Evolutionary conservation across 2,329 filamentous ascomycete genomes (phyloP).

Genomic region (Orbilia brochopaga): DNA sequence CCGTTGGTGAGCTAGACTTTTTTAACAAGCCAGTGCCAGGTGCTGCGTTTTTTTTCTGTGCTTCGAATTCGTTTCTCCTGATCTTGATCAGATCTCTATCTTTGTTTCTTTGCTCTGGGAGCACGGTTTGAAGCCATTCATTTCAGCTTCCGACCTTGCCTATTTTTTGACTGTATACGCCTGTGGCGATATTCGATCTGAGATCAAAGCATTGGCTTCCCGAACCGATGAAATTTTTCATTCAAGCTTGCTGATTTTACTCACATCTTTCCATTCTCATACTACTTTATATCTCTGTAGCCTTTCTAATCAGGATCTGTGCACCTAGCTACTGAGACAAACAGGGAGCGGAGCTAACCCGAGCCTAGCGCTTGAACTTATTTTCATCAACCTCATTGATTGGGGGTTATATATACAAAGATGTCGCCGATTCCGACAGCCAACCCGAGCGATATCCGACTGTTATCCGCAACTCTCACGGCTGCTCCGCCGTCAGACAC

Average conservation of each 20-base stretch:
- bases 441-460: conserved; percentile 11
- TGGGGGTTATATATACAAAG: conserved; percentile 1
- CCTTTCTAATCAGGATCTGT: background rate
- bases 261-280: background rate
- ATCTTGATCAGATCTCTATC: background rate
- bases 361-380: background rate
- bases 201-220: background rate
- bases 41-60: background rate
- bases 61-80: background rate
- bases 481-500: conserved; percentile 10
- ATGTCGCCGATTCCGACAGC: conserved; percentile 27
- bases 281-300: background rate
- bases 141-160: background rate
- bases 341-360: background rate
- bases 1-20: background rate
- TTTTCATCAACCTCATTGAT: background rate
- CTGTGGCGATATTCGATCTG: background rate
- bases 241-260: background rate
- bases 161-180: background rate
- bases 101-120: background rate
- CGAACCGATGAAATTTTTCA: background rate
- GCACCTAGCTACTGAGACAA: background rate
- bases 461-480: conserved; percentile 11
- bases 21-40: background rate
- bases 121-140: background rate